Base-by-base conservation (phyloP, 805 yeast species). In the Barnettozyma californica region DNA sequence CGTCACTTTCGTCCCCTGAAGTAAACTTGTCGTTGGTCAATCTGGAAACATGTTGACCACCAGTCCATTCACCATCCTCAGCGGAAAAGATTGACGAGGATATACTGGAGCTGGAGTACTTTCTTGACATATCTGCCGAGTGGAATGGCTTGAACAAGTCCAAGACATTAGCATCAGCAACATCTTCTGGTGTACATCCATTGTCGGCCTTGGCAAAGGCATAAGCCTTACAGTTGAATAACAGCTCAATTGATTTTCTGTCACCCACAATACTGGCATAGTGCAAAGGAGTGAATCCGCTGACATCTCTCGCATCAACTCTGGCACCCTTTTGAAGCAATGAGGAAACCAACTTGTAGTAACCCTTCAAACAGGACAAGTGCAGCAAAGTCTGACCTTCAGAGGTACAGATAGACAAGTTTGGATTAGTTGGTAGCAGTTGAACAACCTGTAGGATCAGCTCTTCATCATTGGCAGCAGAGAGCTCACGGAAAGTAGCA, bases 361-460 rank as follows among this genome's bases (percentile, higher is more conserved):
- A 87, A 19, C 92, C 92, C 60, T 84, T 81, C 50, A 87, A 64
- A 10, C 90, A 76, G 1, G 98, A 90, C 52, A 94, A 73, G 66
- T 94, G 99, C 45, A 94, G 69, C 73, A 94, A 73, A 0, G 95
- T 83, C 64, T 94, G 97, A 14, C 97, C 96, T 61, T 87, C 87
- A 26, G 68, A 54, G 50, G 91, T 94, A 58, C 90, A 81, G 54
- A 90, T 73, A 25, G 88, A 89, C 81, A 94, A 79, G 61, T 89
- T 87, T 19, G 92, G 87, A 71, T 77, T 58, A 75, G 84, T 56
- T 80, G 83, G 67, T 76, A 87, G 43, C 78, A 87, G 53, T 52
- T 83, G 84, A 27, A 88, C 78, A 53, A 89, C 75, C 48, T 68
- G 67, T 26, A 73, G 61, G 9, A 76, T 56, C 33, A 71, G 53